phyloP scores from a whole-genome alignment of 108 stramenopile species.

The Nitzschia sp. region DNA sequence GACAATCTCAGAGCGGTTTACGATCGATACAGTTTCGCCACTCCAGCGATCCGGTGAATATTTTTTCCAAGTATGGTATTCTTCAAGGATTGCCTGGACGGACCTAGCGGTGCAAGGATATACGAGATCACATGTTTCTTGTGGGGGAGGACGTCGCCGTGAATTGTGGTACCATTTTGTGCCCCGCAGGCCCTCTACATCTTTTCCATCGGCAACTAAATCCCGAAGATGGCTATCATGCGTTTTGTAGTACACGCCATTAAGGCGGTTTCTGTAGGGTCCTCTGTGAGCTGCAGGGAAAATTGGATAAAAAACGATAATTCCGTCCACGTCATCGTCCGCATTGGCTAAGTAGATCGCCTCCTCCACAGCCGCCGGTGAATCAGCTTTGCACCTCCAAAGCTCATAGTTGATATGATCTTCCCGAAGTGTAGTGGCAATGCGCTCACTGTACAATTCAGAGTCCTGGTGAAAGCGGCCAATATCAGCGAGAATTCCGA shows the following conservation, averaged over 20 bases:
- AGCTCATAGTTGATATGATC: constrained; percentile 88
- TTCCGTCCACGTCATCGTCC: constrained; percentile 83
- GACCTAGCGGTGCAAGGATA: constrained; percentile 92
- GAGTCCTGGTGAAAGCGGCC: constrained; percentile 30
- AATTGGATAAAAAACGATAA: constrained; percentile 95
- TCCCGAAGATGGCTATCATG: constrained; percentile 92
- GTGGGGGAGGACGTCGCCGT: not conserved
- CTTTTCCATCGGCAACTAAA: constrained; percentile 72
- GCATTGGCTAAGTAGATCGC: constrained; percentile 56
- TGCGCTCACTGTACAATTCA: constrained; percentile 85
- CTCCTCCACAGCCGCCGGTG: constrained; percentile 46
- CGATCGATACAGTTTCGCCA: constrained; percentile 78
- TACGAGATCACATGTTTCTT: constrained; percentile 30
- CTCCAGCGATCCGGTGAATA: constrained; percentile 34
- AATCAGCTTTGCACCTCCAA: constrained; percentile 42
- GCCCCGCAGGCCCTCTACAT: constrained; percentile 91
- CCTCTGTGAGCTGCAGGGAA: constrained; percentile 58
- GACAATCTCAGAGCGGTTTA: constrained; percentile 94
- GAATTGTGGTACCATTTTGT: constrained; percentile 22
- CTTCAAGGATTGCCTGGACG: constrained; percentile 83
- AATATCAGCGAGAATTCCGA: constrained; percentile 55
- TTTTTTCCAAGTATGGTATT: constrained; percentile 25
- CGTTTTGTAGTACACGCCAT: constrained; percentile 79
- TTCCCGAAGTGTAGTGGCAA: constrained; percentile 62
- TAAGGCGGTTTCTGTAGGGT: constrained; percentile 55